These are phyloP conservation scores for Venturia effusa DNA, from an alignment of 2,329 filamentous ascomycete species.

Conservation along the genomic window DNA sequence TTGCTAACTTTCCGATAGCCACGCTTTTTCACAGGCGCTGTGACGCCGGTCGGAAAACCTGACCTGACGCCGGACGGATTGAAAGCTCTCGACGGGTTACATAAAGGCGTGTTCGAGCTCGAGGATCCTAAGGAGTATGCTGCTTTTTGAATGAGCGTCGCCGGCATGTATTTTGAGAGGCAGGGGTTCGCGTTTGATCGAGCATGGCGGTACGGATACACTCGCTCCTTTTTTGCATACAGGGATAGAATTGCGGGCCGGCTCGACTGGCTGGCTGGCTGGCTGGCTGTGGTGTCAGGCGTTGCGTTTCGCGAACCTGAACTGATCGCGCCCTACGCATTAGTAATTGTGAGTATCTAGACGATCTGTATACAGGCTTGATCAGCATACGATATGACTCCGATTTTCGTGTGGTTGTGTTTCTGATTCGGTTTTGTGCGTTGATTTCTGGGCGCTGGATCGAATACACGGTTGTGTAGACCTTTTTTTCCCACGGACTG, in stretches of 20 bases:
- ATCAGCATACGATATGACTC: too few species aligned
- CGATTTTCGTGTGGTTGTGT: too few species aligned
- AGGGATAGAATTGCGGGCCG: neutral
- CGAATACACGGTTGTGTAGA: too few species aligned
- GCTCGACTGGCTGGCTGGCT: neutral
- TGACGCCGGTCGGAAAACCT: conserved; percentile 50
- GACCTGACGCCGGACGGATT: conserved; percentile 53
- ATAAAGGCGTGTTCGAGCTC: conserved; percentile 40
- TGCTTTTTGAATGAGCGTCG: conserved; percentile 18
- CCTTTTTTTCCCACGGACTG: too few species aligned
- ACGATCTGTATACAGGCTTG: too few species aligned
- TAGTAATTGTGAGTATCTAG: neutral
- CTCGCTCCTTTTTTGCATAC: neutral
- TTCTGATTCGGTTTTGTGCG: too few species aligned
- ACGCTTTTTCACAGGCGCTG: conserved; percentile 66
- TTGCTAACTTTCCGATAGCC: conserved; percentile 33
- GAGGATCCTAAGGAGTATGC: conserved; percentile 33
- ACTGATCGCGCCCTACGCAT: neutral
- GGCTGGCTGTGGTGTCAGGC: neutral
- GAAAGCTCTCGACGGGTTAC: conserved; percentile 44
- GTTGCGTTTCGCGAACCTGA: neutral
- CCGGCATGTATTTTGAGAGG: neutral
- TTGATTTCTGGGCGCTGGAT: too few species aligned
- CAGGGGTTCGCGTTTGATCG: neutral
- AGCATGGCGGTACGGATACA: neutral